Percentiles rank a stretch among this genome's conserved stretches.
These are phyloP conservation scores for Elongisporangium prolatum DNA, from an alignment of 352 stramenopile genomes.

Conservation along the genomic window DNA sequence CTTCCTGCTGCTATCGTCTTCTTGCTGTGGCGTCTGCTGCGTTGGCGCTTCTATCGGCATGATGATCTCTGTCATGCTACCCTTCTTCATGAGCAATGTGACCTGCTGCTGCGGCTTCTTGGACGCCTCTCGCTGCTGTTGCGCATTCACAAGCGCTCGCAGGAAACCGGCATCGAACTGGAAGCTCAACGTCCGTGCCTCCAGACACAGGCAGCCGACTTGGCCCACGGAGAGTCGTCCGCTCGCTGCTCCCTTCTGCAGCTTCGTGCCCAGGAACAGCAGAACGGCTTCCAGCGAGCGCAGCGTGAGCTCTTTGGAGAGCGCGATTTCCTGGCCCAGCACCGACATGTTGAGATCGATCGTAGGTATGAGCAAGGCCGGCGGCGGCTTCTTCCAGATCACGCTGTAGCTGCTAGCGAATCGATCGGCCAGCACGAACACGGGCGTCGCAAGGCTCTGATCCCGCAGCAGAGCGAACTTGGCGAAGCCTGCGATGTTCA, in stretches of 20 bases:
- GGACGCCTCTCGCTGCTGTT: slow-evolving; percentile 3
- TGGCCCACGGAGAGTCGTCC: slow-evolving; percentile 25
- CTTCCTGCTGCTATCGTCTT: background rate
- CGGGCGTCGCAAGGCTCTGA: slow-evolving; percentile 16
- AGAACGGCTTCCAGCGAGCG: slow-evolving; percentile 41
- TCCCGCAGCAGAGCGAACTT: slow-evolving; percentile 60
- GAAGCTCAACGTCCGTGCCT: slow-evolving; percentile 40
- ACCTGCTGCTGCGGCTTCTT: slow-evolving; percentile 9
- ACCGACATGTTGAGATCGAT: slow-evolving; percentile 45
- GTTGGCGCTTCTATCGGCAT: background rate
- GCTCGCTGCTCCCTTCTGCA: slow-evolving; percentile 18
- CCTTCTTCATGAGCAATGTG: too few species aligned
- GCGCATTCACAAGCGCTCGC: slow-evolving; percentile 5
- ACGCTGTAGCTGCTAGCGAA: slow-evolving; percentile 37
- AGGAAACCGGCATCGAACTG: slow-evolving; percentile 37
- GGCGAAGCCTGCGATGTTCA: slow-evolving; percentile 37
- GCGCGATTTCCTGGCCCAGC: slow-evolving; percentile 28
- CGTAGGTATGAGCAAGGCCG: slow-evolving; percentile 32
- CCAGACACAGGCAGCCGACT: slow-evolving; percentile 35
- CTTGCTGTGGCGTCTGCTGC: background rate
- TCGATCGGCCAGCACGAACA: slow-evolving; percentile 51
- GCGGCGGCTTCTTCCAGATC: slow-evolving; percentile 34
- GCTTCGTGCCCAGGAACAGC: slow-evolving; percentile 31
- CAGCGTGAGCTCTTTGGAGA: slow-evolving; percentile 36
- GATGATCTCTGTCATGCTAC: background rate